Conservation (phyloP, 73 alveolate species). For the Uronychia setigera region DNA sequence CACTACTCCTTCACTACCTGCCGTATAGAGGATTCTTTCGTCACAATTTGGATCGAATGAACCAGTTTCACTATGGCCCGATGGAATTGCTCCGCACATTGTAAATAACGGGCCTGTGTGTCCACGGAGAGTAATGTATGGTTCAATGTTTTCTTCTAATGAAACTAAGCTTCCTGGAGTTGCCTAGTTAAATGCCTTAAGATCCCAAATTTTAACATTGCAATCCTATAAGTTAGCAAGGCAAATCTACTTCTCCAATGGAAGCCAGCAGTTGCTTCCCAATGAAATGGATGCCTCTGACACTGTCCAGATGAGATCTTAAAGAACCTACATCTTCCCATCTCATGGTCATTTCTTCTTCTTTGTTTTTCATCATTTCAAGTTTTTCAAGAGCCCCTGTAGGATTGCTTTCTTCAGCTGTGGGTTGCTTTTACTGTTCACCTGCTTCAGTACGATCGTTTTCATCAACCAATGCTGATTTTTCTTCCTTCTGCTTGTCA, state of each 20-base stretch:
- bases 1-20: conserved; percentile 62
- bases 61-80: conserved; percentile 5
- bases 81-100: conserved; percentile 30
- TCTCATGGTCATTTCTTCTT: neutral
- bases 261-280: conserved; percentile 63
- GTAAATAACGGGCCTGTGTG: conserved; percentile 65
- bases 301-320: conserved; percentile 51
- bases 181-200: conserved; percentile 23
- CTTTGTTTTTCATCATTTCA: neutral
- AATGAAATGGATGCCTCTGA: conserved; percentile 51
- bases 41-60: neutral
- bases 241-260: neutral
- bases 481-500: conserved; percentile 6
- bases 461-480: neutral
- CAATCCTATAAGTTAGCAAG: conserved; percentile 73
- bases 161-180: conserved; percentile 4
- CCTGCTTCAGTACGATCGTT: neutral
- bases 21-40: conserved; percentile 41
- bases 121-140: conserved; percentile 60
- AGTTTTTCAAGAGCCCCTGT: neutral
- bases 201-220: conserved; percentile 81
- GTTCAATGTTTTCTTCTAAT: conserved; percentile 50
- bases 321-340: conserved; percentile 20
- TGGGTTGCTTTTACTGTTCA: neutral
- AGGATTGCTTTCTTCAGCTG: neutral